Evolutionary conservation across 495 filamentous ascomycete species (phyloP).

Genomic region (Tuber aestivum): DNA sequence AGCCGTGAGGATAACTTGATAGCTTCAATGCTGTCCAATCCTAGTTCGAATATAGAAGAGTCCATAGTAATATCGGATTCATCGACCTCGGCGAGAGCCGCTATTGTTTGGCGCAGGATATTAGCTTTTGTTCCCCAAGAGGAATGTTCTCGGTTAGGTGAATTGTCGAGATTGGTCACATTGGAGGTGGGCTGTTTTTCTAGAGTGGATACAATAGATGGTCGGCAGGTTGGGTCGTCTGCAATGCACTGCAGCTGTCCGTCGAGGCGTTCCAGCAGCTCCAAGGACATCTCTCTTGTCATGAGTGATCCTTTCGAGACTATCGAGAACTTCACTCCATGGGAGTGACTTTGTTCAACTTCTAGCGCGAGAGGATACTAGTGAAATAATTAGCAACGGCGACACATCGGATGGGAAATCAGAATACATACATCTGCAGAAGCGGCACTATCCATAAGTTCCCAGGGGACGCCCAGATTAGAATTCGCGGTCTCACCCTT

Average conservation of each 20-base stretch:
- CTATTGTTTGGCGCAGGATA: slow-evolving; percentile 55
- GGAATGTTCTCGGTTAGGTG: slow-evolving; percentile 42
- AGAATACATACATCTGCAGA: slow-evolving; percentile 50
- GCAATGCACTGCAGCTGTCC: slow-evolving; percentile 24
- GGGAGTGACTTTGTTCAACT: slow-evolving; percentile 50
- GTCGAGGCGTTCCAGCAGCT: slow-evolving; percentile 18
- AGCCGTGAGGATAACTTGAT: slow-evolving; percentile 64
- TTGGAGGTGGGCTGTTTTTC: slow-evolving; percentile 1
- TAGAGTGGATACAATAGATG: neutral
- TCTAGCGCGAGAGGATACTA: slow-evolving; percentile 72
- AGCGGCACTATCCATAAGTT: slow-evolving; percentile 47
- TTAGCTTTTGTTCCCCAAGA: slow-evolving; percentile 52
- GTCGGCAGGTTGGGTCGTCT: slow-evolving; percentile 12
- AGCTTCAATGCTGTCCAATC: slow-evolving; percentile 63
- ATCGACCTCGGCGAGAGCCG: slow-evolving; percentile 53
- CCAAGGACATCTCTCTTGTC: slow-evolving; percentile 17
- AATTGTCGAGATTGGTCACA: neutral
- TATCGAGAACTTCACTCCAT: slow-evolving; percentile 51
- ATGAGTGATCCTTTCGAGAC: slow-evolving; percentile 45
- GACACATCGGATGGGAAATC: neutral
- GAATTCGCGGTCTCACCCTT: slow-evolving; percentile 43
- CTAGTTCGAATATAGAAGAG: slow-evolving; percentile 58
- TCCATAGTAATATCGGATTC: slow-evolving; percentile 49
- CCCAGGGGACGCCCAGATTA: slow-evolving; percentile 52
- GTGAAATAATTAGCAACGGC: slow-evolving; percentile 12